Conservation (phyloP, 1,139 yeast species). For the Protomyces inundatus region DNA sequence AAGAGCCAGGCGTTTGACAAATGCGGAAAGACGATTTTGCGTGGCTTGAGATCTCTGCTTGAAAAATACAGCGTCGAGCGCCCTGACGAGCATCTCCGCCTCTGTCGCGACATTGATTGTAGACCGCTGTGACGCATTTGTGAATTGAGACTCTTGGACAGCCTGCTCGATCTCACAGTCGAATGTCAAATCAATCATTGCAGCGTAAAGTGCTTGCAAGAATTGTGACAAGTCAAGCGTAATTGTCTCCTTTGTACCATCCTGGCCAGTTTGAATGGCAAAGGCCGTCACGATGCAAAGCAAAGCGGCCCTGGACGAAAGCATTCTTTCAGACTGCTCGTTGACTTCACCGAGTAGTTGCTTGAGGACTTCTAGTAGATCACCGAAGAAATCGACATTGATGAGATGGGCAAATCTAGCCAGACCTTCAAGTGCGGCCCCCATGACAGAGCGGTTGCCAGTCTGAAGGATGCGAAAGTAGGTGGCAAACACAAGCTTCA, state of each 20-base stretch:
- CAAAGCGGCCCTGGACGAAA: slow-evolving; percentile 58
- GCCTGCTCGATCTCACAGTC: slow-evolving; percentile 74
- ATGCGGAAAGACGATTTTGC: slow-evolving; percentile 67
- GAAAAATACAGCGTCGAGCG: slow-evolving; percentile 77
- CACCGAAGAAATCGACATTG: slow-evolving; percentile 86
- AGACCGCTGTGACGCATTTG: slow-evolving; percentile 40
- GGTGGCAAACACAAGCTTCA: slow-evolving; percentile 63
- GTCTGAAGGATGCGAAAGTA: slow-evolving; percentile 72
- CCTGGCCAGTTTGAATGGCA: slow-evolving; percentile 72
- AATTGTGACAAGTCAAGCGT: slow-evolving; percentile 34
- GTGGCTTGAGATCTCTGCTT: slow-evolving; percentile 48
- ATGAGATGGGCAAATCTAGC: slow-evolving; percentile 88
- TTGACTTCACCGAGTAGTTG: slow-evolving; percentile 50
- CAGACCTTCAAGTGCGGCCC: slow-evolving; percentile 83
- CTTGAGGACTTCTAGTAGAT: slow-evolving; percentile 77
- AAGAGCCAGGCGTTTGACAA: slow-evolving; percentile 71
- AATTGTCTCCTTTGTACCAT: slow-evolving; percentile 44
- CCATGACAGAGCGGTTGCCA: slow-evolving; percentile 63
- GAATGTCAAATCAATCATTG: slow-evolving; percentile 57
- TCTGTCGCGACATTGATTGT: slow-evolving; percentile 79
- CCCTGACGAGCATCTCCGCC: slow-evolving; percentile 71
- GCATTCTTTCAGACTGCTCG: slow-evolving; percentile 29
- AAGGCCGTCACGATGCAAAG: slow-evolving; percentile 87
- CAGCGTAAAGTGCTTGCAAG: slow-evolving; percentile 32
- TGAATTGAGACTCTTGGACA: not conserved